Percentiles rank a stretch among this genome's conserved stretches.
These are phyloP conservation scores for Venturiaceae sp. DNA, from an alignment of 2,329 filamentous ascomycete genomes.

Conservation along the genomic window DNA sequence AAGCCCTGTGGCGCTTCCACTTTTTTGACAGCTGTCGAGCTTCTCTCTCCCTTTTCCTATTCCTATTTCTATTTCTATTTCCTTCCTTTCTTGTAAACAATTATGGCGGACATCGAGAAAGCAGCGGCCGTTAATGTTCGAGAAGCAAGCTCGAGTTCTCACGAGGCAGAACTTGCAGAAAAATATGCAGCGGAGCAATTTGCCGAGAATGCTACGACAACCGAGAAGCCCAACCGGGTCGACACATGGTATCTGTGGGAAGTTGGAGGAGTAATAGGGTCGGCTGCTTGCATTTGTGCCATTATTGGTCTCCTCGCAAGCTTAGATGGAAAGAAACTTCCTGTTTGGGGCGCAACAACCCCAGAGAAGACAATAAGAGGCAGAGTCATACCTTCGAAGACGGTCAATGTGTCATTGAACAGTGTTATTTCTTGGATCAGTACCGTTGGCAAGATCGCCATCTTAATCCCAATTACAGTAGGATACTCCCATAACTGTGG, in stretches of 20 bases:
- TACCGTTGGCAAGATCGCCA: constrained; percentile 7
- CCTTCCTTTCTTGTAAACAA: no score
- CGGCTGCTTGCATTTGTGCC: not conserved
- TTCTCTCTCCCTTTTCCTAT: no score
- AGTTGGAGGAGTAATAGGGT: not conserved
- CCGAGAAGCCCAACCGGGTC: not conserved
- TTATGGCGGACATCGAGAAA: not conserved
- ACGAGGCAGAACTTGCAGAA: no score
- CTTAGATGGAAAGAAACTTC: not conserved
- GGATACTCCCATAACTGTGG: no score
- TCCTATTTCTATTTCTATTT: no score
- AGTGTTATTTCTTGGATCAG: constrained; percentile 8
- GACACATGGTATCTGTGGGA: not conserved
- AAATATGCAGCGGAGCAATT: not conserved
- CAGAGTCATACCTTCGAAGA: not conserved
- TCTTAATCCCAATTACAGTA: constrained; percentile 9
- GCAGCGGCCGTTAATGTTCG: not conserved
- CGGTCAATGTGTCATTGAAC: constrained; percentile 4
- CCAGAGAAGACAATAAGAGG: not conserved
- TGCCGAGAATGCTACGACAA: not conserved
- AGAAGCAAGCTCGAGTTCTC: no score
- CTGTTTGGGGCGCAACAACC: not conserved
- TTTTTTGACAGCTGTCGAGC: no score
- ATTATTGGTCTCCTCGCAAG: not conserved
- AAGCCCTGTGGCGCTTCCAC: no score